Conservation (phyloP, 176 grass and related monocot genomes). For the Areca catechu region DNA sequence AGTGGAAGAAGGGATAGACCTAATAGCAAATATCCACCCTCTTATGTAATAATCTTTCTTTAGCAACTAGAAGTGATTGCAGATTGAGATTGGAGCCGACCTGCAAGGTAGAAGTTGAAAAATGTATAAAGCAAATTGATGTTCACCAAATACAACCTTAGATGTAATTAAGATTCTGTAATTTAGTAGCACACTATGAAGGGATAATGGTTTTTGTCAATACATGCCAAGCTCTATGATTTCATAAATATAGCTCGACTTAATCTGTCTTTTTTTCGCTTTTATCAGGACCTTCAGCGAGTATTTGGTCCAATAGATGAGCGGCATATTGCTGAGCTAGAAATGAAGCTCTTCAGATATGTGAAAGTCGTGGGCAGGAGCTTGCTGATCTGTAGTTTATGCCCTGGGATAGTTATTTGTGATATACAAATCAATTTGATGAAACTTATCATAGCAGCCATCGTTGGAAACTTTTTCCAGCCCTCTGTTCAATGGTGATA, state of each 20-base stretch:
- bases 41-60: too few species aligned
- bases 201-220: neutral
- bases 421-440: too few species aligned
- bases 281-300: conserved; percentile 59
- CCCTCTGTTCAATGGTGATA: too few species aligned
- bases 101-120: too few species aligned
- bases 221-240: neutral
- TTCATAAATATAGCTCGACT: conserved; percentile 2
- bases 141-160: too few species aligned
- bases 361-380: conserved; percentile 53
- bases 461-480: too few species aligned
- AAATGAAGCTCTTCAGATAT: conserved; percentile 48
- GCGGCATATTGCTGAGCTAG: conserved; percentile 29
- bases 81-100: too few species aligned
- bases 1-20: too few species aligned
- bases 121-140: too few species aligned
- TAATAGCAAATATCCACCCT: too few species aligned
- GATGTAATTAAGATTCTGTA: neutral
- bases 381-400: conserved; percentile 56
- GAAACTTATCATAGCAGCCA: too few species aligned
- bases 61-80: too few species aligned
- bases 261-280: conserved; percentile 1
- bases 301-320: conserved; percentile 36
- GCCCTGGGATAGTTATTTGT: conserved; percentile 9
- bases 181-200: neutral